Percentiles rank a stretch among this genome's conserved stretches.
These are phyloP conservation scores for Pythium dissimile DNA, from an alignment of 352 stramenopile species.

Conservation along the genomic window DNA sequence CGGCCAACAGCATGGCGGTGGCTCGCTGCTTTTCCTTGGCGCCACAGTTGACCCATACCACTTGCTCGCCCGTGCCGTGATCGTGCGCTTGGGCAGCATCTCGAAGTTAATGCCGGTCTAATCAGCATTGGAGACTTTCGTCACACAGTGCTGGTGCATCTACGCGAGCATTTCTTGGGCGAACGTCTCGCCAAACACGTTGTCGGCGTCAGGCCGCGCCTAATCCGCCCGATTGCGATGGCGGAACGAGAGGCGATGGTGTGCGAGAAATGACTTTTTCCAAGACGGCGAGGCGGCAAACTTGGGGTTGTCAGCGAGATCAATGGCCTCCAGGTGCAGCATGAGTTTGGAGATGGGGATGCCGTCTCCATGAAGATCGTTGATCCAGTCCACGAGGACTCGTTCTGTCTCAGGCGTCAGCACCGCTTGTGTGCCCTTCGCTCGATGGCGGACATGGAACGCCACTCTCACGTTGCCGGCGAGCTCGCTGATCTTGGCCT, in stretches of 20 bases:
- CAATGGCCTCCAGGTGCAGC: background rate
- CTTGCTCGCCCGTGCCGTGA: background rate
- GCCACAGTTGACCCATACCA: slow-evolving; percentile 11
- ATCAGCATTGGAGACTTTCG: slow-evolving; percentile 8
- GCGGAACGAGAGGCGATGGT: no score
- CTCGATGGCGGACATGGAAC: background rate
- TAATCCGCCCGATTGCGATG: no score
- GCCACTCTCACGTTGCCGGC: background rate
- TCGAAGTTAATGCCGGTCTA: slow-evolving; percentile 10
- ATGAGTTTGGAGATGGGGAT: no score
- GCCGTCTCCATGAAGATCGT: no score
- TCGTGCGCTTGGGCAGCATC: slow-evolving; percentile 10
- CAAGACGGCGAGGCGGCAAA: slow-evolving; percentile 2
- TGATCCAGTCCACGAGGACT: no score
- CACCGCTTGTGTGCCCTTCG: no score
- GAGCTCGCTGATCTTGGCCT: background rate
- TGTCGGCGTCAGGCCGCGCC: no score
- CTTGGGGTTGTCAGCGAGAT: background rate
- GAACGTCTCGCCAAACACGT: no score
- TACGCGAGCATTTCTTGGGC: background rate
- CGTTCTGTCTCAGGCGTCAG: no score
- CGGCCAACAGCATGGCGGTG: slow-evolving; percentile 25
- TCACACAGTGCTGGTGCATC: background rate
- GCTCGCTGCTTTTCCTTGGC: slow-evolving; percentile 26
- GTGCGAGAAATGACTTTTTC: slow-evolving; percentile 8